phyloP scores from a whole-genome alignment of 768 basidiomycete genomes.

The Trametes cingulata region DNA sequence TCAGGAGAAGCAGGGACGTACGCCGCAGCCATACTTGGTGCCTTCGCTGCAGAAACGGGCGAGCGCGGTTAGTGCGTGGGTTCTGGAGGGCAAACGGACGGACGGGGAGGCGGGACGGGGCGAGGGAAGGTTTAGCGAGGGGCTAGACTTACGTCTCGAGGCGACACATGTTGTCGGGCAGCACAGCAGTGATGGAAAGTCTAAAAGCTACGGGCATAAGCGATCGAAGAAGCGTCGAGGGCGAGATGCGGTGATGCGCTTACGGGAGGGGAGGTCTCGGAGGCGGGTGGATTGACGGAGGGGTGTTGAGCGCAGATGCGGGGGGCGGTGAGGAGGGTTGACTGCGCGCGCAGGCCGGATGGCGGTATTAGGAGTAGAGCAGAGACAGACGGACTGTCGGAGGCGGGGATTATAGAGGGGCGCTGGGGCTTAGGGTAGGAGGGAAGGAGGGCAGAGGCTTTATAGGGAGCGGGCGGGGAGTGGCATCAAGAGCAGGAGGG shows the following conservation, averaged over 20 bases:
- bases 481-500: conserved; percentile 24
- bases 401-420: conserved; percentile 18
- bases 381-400: conserved; percentile 1
- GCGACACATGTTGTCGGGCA: conserved; percentile 38
- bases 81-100: too few species aligned
- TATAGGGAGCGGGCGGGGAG: conserved; percentile 31
- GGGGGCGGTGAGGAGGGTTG: conserved; percentile 9
- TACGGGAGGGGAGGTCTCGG: conserved; percentile 12
- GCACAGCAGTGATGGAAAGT: conserved; percentile 21
- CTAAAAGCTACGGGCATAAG: conserved; percentile 15
- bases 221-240: conserved; percentile 19
- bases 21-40: conserved; percentile 72
- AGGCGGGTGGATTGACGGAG: conserved; percentile 15
- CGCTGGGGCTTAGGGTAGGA: conserved; percentile 16
- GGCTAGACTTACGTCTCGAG: conserved; percentile 38
- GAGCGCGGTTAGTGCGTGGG: conserved; percentile 27
- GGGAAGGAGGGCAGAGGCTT: conserved; percentile 26
- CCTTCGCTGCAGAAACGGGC: conserved; percentile 56
- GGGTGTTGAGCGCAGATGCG: conserved; percentile 13
- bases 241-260: conserved; percentile 16
- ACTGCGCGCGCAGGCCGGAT: neutral
- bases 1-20: conserved; percentile 24
- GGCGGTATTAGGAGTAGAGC: conserved; percentile 1
- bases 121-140: conserved; percentile 19
- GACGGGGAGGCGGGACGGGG: neutral